Conservation (phyloP, 1,284 basidiomycete species). For the Moniliella sp. region DNA sequence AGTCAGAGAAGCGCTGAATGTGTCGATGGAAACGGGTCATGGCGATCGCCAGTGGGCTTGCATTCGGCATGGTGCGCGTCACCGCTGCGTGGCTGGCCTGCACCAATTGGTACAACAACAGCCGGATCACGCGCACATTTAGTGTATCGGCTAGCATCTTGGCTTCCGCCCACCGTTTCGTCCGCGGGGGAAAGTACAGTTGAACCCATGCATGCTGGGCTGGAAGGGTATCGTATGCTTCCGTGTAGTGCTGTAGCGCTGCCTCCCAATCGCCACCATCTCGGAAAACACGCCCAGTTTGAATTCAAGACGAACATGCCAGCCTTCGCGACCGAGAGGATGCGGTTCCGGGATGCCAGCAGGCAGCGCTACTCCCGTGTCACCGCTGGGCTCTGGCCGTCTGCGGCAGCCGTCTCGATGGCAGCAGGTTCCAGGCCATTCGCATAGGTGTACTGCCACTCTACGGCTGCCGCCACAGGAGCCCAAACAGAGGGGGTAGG, state of each 20-base stretch:
- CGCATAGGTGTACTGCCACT: neutral
- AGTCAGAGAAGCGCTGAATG: constrained; percentile 59
- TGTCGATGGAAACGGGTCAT: constrained; percentile 54
- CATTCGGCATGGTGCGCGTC: neutral
- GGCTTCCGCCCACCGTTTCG: constrained; percentile 92
- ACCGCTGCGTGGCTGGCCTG: constrained; percentile 35
- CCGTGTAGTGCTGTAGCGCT: constrained; percentile 8
- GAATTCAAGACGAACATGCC: constrained; percentile 87
- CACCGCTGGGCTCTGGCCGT: constrained; percentile 2
- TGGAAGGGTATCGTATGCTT: constrained; percentile 32
- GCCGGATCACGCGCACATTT: constrained; percentile 19
- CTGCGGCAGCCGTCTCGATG: constrained; percentile 6
- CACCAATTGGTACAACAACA: constrained; percentile 51
- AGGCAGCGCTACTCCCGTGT: neutral
- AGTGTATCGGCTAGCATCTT: constrained; percentile 65
- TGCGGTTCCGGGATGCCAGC: constrained; percentile 2
- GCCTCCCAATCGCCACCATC: constrained; percentile 63
- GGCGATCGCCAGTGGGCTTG: constrained; percentile 1
- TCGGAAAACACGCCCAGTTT: constrained; percentile 91
- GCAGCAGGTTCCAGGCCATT: too few relatives aligned
- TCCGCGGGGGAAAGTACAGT: constrained; percentile 67
- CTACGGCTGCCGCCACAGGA: constrained; percentile 8
- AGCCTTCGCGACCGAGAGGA: constrained; percentile 55
- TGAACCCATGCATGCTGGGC: constrained; percentile 38
- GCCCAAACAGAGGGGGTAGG: constrained; percentile 29